Base-by-base conservation (phyloP, 129 eudicot species). In the Flaveria linearis region DNA sequence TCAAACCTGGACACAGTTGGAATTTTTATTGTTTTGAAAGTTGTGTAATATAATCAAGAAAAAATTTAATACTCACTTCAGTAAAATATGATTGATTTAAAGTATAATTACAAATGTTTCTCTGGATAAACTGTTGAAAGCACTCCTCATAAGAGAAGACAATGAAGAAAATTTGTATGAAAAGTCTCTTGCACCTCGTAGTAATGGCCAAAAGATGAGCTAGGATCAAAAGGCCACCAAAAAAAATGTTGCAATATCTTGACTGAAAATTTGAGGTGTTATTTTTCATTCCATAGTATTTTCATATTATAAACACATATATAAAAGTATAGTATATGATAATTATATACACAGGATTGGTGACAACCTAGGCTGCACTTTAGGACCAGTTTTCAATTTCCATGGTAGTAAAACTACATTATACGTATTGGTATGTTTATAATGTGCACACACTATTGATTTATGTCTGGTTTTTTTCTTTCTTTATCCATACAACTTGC, bases 351-450 rank as follows among this genome's bases (percentile, higher is more conserved):
- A 20, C 18, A 42, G 1, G 33, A 43, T 50, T 50, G 7, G 33
- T 57, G 33, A 57, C 64, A 57, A 57, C 13, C 63, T 20, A 18
- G 63, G 63, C 63, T 57, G 14, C 63, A 20, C 15, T 57, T 57
- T 22, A 20, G 63, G 30, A 26, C 28, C 63, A 20, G 14, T 20
- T 22, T 20, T 22, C 8, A 28, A 14, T 14, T 70, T 23, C 23
- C 23, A 16, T 33, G 15, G 61, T 47, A 25, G 61, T 70, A 23
- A 49, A 70, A 26, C 47, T 16, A 49, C 8, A 9, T 69, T 25
- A 69, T 15, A 39, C 46, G 16, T 50, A 4, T 26, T 26, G 30
- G 30, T 26, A 26, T 71, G 75, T 47, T 58, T 41, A 6, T 58
- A 14, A 51, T 73, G 22, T 43, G 55, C 28, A 1, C 15, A 30